These are phyloP conservation scores for Beverwykella pulmonaria DNA, from an alignment of 495 filamentous ascomycete genomes.

Conservation along the genomic window DNA sequence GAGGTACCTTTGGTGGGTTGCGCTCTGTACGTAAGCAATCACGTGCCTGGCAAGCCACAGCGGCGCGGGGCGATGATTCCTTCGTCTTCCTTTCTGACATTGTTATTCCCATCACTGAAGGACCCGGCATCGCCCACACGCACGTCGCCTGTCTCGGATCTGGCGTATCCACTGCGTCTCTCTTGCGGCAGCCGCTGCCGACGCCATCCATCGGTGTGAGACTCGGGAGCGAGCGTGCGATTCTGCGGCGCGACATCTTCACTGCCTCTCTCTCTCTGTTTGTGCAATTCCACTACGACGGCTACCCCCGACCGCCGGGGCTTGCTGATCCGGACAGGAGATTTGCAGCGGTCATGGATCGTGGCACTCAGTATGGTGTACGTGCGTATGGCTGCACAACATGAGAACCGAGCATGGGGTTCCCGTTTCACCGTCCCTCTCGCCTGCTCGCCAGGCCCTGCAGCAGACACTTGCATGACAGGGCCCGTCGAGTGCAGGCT, in stretches of 20 bases:
- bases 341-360: not conserved
- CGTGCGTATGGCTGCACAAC: constrained; percentile 6
- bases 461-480: not conserved
- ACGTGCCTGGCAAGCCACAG: not conserved
- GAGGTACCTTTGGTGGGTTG: not conserved
- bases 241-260: too few relatives aligned
- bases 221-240: not conserved
- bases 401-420: not conserved
- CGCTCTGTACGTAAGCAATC: not conserved
- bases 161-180: not conserved
- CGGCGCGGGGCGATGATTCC: not conserved
- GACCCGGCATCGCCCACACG: not conserved
- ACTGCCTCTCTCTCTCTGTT: not conserved
- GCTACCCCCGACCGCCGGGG: not conserved
- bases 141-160: constrained; percentile 11
- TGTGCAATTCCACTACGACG: not conserved
- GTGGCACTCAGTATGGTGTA: not conserved
- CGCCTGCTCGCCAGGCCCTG: constrained; percentile 4
- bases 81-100: not conserved
- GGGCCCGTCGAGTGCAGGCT: not conserved
- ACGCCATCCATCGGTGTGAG: constrained; percentile 3
- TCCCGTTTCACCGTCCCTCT: not conserved
- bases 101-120: not conserved
- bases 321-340: not conserved
- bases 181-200: not conserved